A percentile compares a stretch with the other conserved stretches of the same genome.
Conservation (phyloP, 371 early-diverging fungal species). For the Mortierella sp. region DNA sequence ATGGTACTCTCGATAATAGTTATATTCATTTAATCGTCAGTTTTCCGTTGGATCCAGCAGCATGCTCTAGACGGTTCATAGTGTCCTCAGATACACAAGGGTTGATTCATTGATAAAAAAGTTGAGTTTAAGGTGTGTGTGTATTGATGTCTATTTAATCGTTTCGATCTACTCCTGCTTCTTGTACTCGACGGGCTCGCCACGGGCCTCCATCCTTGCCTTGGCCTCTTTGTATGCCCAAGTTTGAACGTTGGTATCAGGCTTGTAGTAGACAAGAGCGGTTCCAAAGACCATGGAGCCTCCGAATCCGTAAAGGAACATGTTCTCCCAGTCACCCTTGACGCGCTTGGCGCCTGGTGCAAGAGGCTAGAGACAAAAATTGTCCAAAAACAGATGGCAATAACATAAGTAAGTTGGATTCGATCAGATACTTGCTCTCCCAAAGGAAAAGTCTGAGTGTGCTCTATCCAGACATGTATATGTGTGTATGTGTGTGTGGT, state of each 20-base stretch:
- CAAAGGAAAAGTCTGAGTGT: no score
- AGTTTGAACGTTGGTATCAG: constrained; percentile 67
- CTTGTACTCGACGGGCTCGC: constrained; percentile 57
- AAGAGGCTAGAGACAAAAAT: constrained; percentile 53
- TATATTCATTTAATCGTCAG: no score
- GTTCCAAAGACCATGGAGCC: constrained; percentile 67
- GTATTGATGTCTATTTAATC: constrained; percentile 1
- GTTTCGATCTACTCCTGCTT: constrained; percentile 28
- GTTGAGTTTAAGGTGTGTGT: background rate
- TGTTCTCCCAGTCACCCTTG: constrained; percentile 78
- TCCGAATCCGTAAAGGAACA: constrained; percentile 70
- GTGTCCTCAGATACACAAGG: background rate
- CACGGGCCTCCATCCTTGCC: constrained; percentile 58
- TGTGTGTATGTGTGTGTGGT: no score
- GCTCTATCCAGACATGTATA: background rate
- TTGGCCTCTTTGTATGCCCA: constrained; percentile 63
- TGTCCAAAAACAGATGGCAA: background rate
- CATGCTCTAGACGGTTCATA: background rate
- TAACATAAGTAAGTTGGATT: background rate
- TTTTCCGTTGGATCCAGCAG: background rate
- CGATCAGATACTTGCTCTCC: no score
- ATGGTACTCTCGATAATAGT: no score
- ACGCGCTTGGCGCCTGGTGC: constrained; percentile 67
- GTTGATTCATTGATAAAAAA: background rate
- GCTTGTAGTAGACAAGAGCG: constrained; percentile 73